Evolutionary conservation across 75 land plant genomes (phyloP).

Genomic region (Larix kaempferi): DNA sequence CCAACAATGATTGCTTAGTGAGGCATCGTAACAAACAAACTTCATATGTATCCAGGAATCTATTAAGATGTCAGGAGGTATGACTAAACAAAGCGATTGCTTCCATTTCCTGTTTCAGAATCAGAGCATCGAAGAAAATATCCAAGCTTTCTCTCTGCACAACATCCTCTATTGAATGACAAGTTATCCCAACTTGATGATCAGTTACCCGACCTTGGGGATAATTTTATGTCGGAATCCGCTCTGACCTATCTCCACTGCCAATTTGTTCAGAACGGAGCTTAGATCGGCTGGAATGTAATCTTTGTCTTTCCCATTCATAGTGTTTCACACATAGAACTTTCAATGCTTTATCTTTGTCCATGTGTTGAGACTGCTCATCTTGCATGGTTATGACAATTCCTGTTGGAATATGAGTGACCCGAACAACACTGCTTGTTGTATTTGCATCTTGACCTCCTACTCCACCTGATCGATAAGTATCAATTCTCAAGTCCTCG

Average conservation of each 20-base stretch:
- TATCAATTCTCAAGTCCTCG: too few relatives aligned
- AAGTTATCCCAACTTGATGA: conserved; percentile 87
- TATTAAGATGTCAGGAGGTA: not conserved
- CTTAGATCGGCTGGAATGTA: conserved; percentile 63
- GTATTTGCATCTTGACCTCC: conserved; percentile 96
- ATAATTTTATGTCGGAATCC: conserved; percentile 92
- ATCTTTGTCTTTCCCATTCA: conserved; percentile 73
- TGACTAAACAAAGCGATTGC: conserved; percentile 68
- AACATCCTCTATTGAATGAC: conserved; percentile 69
- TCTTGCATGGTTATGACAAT: conserved; percentile 79
- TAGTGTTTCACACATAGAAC: conserved; percentile 79
- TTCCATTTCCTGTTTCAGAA: conserved; percentile 78
- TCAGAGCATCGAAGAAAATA: conserved; percentile 80
- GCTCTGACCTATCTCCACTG: conserved; percentile 95
- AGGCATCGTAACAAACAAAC: too few relatives aligned
- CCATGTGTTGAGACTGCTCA: conserved; percentile 92
- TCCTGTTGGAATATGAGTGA: conserved; percentile 84
- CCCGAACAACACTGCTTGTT: conserved; percentile 90
- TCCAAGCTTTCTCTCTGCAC: conserved; percentile 89
- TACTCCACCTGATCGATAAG: too few relatives aligned
- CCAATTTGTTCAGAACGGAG: conserved; percentile 85
- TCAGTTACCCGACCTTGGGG: conserved; percentile 98
- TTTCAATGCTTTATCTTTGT: conserved; percentile 95
- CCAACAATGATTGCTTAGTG: too few relatives aligned
- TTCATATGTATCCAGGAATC: too few relatives aligned